These are phyloP conservation scores for Geum urbanum DNA, from an alignment of 306 rosid species.

Conservation along the genomic window DNA sequence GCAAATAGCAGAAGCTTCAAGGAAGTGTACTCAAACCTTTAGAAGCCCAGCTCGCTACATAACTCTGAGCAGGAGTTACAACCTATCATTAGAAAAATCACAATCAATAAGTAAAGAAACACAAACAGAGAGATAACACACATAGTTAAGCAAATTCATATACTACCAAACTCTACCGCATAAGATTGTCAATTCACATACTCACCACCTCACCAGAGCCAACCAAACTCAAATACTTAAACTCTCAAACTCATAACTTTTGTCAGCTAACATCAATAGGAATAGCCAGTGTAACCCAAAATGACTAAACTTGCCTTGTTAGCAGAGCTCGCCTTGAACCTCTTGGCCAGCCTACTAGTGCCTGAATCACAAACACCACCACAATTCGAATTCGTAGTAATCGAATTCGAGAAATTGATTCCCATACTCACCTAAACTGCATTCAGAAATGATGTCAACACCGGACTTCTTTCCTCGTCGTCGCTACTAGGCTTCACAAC, in stretches of 20 bases:
- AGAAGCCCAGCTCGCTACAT: not conserved
- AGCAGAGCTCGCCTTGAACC: not conserved
- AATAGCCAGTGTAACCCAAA: not conserved
- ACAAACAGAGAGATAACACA: not conserved
- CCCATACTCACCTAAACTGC: not conserved
- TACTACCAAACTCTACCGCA: not conserved
- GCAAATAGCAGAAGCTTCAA: not conserved
- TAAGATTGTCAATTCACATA: not conserved
- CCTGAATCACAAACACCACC: not conserved
- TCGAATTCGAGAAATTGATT: not conserved
- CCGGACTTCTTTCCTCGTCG: slow-evolving; percentile 29
- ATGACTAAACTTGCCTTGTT: not conserved
- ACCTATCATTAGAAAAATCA: not conserved
- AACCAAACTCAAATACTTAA: not conserved
- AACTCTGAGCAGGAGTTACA: not conserved
- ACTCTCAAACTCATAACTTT: no score
- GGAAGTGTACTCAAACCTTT: not conserved
- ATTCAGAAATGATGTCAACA: slow-evolving; percentile 18
- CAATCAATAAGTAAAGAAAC: not conserved
- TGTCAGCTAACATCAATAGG: no score
- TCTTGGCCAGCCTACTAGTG: not conserved
- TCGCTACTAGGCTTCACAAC: no score
- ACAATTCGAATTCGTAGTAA: no score
- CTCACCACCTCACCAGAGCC: not conserved
- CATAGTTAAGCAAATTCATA: not conserved